A percentile compares a stretch with the other conserved stretches of the same genome.
phyloP scores from a whole-genome alignment of 2,329 filamentous ascomycete species.

The Colletotrichum lindemuthianum region DNA sequence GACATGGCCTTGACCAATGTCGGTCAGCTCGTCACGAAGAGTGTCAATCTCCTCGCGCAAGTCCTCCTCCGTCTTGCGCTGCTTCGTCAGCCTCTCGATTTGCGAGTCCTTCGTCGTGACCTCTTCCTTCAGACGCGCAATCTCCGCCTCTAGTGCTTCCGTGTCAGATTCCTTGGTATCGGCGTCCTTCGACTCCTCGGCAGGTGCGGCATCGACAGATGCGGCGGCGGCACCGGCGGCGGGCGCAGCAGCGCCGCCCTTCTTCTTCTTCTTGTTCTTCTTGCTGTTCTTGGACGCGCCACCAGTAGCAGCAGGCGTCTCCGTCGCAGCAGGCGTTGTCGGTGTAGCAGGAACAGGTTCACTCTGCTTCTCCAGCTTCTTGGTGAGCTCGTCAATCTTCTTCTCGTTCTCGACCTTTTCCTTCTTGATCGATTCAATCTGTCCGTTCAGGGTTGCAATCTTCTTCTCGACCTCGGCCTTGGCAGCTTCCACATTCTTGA shows the following conservation, averaged over 20 bases:
- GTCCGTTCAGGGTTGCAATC: constrained; percentile 50
- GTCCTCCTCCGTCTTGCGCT: constrained; percentile 80
- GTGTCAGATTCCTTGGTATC: constrained; percentile 45
- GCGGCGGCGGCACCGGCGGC: constrained; percentile 39
- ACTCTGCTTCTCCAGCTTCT: constrained; percentile 43
- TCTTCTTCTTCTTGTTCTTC: constrained; percentile 87
- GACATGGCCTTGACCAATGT: constrained; percentile 85
- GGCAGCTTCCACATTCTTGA: constrained; percentile 47
- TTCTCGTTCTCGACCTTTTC: constrained; percentile 51
- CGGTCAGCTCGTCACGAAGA: constrained; percentile 80
- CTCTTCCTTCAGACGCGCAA: constrained; percentile 61
- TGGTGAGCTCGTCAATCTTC: constrained; percentile 53
- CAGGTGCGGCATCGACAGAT: constrained; percentile 47
- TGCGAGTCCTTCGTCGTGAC: constrained; percentile 74
- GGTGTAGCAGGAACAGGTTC: constrained; percentile 36
- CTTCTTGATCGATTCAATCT: constrained; percentile 53
- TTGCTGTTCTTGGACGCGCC: constrained; percentile 41
- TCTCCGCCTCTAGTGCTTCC: constrained; percentile 58
- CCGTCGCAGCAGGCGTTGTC: constrained; percentile 35
- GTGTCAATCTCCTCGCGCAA: constrained; percentile 87
- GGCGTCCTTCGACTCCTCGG: constrained; percentile 38
- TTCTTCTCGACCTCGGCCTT: constrained; percentile 56
- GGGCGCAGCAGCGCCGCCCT: constrained; percentile 65
- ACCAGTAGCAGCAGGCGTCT: constrained; percentile 39
- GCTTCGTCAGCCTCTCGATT: constrained; percentile 76